These are phyloP conservation scores for Protomyces lactucae-debilis DNA, from an alignment of 1,139 yeast genomes.

Conservation along the genomic window DNA sequence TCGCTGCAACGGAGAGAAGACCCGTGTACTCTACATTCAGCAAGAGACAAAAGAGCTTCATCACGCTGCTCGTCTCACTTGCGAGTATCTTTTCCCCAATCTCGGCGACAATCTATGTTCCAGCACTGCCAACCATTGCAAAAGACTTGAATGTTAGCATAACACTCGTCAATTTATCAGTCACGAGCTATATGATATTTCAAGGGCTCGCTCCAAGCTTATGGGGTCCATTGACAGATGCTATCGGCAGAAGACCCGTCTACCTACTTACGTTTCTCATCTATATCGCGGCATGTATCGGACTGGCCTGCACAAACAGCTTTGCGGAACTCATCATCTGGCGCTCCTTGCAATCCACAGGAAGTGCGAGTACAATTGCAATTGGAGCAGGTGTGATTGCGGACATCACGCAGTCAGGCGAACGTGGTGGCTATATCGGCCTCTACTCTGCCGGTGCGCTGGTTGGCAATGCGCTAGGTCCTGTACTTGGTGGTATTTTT, in stretches of 20 bases:
- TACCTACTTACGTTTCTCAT: constrained; percentile 50
- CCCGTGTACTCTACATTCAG: constrained; percentile 43
- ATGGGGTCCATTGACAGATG: constrained; percentile 58
- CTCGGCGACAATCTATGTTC: constrained; percentile 69
- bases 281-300: constrained; percentile 55
- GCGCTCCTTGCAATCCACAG: constrained; percentile 64
- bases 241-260: constrained; percentile 64
- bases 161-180: constrained; percentile 57
- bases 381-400: constrained; percentile 62
- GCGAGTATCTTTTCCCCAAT: constrained; percentile 58
- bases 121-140: constrained; percentile 57
- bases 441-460: constrained; percentile 58
- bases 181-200: constrained; percentile 63
- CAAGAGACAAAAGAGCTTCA: constrained; percentile 39
- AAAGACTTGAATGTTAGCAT: constrained; percentile 50
- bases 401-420: constrained; percentile 56
- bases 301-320: constrained; percentile 53
- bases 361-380: constrained; percentile 66
- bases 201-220: constrained; percentile 69
- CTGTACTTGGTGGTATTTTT: constrained; percentile 65
- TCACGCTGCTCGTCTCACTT: constrained; percentile 45
- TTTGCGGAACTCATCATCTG: constrained; percentile 54
- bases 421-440: constrained; percentile 64
- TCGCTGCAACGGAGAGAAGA: background rate
- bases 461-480: constrained; percentile 71